Evolutionary conservation across 495 filamentous ascomycete genomes (phyloP).

Genomic region (Copromyces sp.): DNA sequence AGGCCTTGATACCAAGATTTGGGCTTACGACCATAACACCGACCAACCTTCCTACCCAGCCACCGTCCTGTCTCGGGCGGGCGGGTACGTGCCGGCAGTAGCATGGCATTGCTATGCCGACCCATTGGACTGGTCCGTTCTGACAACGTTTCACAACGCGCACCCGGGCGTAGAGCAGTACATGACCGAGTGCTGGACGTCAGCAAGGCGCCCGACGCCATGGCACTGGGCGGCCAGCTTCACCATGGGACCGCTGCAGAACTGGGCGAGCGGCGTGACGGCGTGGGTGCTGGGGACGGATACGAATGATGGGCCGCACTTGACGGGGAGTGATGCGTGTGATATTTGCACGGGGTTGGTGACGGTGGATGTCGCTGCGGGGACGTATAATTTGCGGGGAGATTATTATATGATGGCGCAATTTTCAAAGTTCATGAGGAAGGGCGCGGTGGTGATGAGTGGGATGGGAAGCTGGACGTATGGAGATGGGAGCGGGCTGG

Average conservation of each 20-base stretch:
- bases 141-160: constrained; percentile 36
- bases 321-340: constrained; percentile 37
- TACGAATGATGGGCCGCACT: constrained; percentile 40
- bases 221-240: constrained; percentile 45
- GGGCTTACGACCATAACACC: constrained; percentile 52
- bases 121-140: constrained; percentile 38
- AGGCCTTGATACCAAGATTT: constrained; percentile 34
- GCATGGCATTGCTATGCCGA: constrained; percentile 50
- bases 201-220: constrained; percentile 20
- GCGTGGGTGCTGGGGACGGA: constrained; percentile 48
- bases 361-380: constrained; percentile 27
- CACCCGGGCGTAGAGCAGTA: constrained; percentile 40
- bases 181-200: constrained; percentile 52
- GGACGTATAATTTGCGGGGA: constrained; percentile 34
- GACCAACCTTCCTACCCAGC: constrained; percentile 38
- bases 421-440: constrained; percentile 47
- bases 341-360: constrained; percentile 40
- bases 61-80: constrained; percentile 35
- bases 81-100: constrained; percentile 34
- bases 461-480: constrained; percentile 40
- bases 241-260: constrained; percentile 45
- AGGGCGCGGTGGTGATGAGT: constrained; percentile 36
- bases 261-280: constrained; percentile 43
- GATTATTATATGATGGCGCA: constrained; percentile 51
- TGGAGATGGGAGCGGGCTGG: constrained; percentile 29